Evolutionary conservation across 108 stramenopile species (phyloP), one percentile per base, ranked within the genome.

Genomic region (Ochromonas danica): DNA sequence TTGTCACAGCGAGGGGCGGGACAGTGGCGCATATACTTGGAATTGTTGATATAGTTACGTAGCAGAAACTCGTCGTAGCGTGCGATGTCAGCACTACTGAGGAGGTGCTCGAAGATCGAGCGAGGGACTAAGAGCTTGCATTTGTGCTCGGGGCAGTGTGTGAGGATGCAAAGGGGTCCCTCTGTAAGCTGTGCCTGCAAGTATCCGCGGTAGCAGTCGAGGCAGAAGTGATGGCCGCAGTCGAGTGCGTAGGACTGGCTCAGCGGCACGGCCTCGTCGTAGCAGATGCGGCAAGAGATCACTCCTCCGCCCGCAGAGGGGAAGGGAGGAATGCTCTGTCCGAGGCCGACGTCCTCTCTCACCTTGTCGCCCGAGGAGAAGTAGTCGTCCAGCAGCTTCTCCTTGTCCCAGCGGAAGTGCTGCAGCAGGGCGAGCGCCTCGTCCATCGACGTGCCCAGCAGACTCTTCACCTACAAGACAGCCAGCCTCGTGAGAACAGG

Each of bases 181-280:
- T 82, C 72, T 3, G 82, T 80, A 6, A 95, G 84, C 30, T 92
- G 92, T 79, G 90, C 89, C 74, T 78, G 80, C 42, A 95, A 87
- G 83, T 92, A 97, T 43, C 91, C 94, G 35, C 86, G 82, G 93
- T 93, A 99, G 81, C 96, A 97, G 65, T 91, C 92, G 61, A 84
- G 78, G 87, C 96, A 99, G 85, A 97, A 99, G 78, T 83, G 89
- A 83, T 99, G 98, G 39, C 90, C 89, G 85, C 98, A 99, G 28
- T 94, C 92, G 91, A 97, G 92, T 40, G 89, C 80, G 61, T 91
- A 85, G 87, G 89, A 92, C 31, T 87, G 85, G 35, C 74, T 60
- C 1, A 80, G 82, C 31, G 82, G 81, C 51, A 28, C 6, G 17
- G 92, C 85, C 65, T 96, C 95, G 33, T 88, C 83, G 88, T 92